A percentile compares a stretch with the other conserved stretches of the same genome.
Conservation (phyloP, 2,329 filamentous ascomycete species). For the Whalleya microplaca region DNA sequence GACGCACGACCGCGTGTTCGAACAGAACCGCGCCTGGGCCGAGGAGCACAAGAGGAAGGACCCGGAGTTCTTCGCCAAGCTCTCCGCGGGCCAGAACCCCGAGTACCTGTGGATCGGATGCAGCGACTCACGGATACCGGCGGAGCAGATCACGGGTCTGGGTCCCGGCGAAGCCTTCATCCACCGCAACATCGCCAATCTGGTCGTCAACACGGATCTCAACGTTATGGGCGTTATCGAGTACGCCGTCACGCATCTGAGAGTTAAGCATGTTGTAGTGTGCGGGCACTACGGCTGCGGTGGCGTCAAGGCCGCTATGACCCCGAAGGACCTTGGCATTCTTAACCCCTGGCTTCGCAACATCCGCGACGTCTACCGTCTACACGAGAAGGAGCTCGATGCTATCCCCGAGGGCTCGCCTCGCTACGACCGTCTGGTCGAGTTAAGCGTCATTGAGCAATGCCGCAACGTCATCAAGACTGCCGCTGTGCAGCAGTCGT, state of each 20-base stretch:
- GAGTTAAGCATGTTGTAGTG: conserved; percentile 80
- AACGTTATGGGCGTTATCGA: conserved; percentile 82
- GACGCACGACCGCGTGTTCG: conserved; percentile 69
- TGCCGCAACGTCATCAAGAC: conserved; percentile 81
- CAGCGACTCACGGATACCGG: conserved; percentile 88
- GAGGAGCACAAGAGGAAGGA: conserved; percentile 60
- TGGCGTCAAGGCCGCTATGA: conserved; percentile 76
- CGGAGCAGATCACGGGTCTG: conserved; percentile 81
- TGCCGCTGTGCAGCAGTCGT: conserved; percentile 75
- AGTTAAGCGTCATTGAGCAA: conserved; percentile 81
- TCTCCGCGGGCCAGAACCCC: conserved; percentile 67
- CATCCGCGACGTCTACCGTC: conserved; percentile 74
- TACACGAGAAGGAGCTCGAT: conserved; percentile 73
- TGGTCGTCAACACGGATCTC: conserved; percentile 79
- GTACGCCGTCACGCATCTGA: conserved; percentile 80
- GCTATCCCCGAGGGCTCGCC: conserved; percentile 60
- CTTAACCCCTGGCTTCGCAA: conserved; percentile 76
- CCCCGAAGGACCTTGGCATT: conserved; percentile 69
- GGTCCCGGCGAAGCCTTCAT: conserved; percentile 91
- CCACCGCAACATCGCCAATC: conserved; percentile 94
- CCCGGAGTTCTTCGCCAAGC: conserved; percentile 67
- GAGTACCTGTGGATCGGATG: conserved; percentile 89
- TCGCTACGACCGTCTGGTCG: conserved; percentile 73
- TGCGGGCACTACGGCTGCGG: conserved; percentile 81
- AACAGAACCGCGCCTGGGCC: conserved; percentile 71